phyloP scores from a whole-genome alignment of 139 green algal species.

The Diplosphaera chodatii region DNA sequence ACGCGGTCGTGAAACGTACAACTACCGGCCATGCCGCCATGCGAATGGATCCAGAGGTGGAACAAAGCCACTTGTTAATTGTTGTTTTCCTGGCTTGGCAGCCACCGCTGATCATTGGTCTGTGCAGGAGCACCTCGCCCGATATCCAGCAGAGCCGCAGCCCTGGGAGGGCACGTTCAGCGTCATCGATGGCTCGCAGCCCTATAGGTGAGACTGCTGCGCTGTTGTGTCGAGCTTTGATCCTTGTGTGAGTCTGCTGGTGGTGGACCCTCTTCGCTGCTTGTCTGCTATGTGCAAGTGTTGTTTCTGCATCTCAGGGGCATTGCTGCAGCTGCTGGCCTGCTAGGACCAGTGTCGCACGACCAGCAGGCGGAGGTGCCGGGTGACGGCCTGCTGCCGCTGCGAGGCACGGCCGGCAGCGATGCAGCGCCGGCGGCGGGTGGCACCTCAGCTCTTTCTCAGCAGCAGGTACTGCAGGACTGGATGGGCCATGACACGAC shows the following conservation, averaged over 20 bases:
- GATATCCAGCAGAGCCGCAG: slow-evolving; percentile 18
- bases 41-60: too few species aligned
- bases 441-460: too few species aligned
- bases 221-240: not conserved
- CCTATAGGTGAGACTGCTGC: not conserved
- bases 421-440: too few species aligned
- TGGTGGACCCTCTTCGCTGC: not conserved
- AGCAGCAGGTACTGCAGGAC: not conserved
- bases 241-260: not conserved
- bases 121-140: slow-evolving; percentile 54
- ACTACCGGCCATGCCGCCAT: too few species aligned
- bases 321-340: not conserved
- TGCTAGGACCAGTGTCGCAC: not conserved
- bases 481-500: too few species aligned
- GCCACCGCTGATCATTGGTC: too few species aligned
- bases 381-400: not conserved
- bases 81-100: too few species aligned
- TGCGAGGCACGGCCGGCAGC: too few species aligned
- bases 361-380: not conserved
- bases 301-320: not conserved
- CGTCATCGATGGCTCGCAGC: slow-evolving; percentile 41
- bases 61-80: too few species aligned
- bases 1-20: too few species aligned
- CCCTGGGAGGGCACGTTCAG: slow-evolving; percentile 51
- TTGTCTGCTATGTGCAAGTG: too few species aligned